A percentile compares a stretch with the other conserved stretches of the same genome.
Conservation (phyloP, 2,329 filamentous ascomycete genomes). For the Cladophialophora psammophila region DNA sequence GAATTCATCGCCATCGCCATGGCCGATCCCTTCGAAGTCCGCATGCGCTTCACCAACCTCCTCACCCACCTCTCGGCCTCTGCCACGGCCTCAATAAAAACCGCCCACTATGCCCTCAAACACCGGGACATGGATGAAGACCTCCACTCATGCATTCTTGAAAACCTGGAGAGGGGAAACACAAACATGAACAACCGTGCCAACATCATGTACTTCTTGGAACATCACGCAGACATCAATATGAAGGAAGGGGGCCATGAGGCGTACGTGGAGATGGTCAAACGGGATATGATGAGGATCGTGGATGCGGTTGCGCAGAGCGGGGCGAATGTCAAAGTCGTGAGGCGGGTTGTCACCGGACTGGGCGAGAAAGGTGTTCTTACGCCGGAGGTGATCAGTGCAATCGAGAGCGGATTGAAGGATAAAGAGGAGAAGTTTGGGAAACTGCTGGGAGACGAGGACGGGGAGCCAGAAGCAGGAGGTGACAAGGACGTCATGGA, state of each 20-base stretch:
- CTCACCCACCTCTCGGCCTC: constrained; percentile 91
- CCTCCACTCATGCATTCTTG: constrained; percentile 93
- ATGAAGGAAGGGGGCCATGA: constrained; percentile 72
- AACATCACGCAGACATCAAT: constrained; percentile 89
- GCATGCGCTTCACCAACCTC: constrained; percentile 92
- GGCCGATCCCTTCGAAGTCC: constrained; percentile 95
- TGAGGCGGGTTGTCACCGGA: constrained; percentile 77
- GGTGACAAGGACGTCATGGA: constrained; percentile 37
- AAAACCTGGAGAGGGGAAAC: constrained; percentile 82
- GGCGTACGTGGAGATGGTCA: constrained; percentile 92
- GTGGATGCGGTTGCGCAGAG: constrained; percentile 91
- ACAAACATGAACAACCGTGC: constrained; percentile 96
- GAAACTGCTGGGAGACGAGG: constrained; percentile 60
- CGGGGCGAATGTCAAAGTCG: constrained; percentile 91
- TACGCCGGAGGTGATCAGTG: constrained; percentile 73
- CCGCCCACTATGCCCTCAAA: constrained; percentile 92
- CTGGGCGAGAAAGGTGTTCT: constrained; percentile 76
- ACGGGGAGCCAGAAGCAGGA: constrained; percentile 44
- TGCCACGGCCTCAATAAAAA: constrained; percentile 86
- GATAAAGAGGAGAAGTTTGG: constrained; percentile 73
- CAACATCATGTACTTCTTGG: constrained; percentile 99
- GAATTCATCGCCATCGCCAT: constrained; percentile 55
- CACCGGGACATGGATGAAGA: constrained; percentile 96
- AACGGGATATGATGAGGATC: constrained; percentile 87
- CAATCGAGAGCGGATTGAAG: constrained; percentile 84